Evolutionary conservation across 140 eudicot species (phyloP), one percentile per base, ranked within the genome.

Genomic region (Artemisia princeps): DNA sequence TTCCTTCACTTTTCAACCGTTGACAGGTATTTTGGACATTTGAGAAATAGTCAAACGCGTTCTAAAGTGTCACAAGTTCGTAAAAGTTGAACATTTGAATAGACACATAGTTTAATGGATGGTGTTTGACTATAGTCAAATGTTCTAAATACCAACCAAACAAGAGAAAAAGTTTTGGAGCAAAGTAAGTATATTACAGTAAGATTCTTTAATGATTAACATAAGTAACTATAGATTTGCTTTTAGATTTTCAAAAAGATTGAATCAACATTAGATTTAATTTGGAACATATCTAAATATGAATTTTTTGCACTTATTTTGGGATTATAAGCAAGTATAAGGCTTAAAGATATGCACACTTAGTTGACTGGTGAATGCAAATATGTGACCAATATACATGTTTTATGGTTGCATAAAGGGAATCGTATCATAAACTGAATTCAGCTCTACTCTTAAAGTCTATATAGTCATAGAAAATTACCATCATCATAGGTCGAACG

Each of bases 401-500:
- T 20, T 2, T 1, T 17, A 12, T 19, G 16, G 12, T 2, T 56
- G 62, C 26, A 23, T 54, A 55, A 0, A 55, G 14, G 60, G 10
- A 55, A 19, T 55, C 12, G 6, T 15, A 24, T 57, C 10, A 58
- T 58, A 58, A 58, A 23, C 62, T 56, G 62, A 22, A 12, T 56
- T 56, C 62, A 22, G 62, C 62, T 17, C 23, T 3, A 56, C 62
- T 22, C 13, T 3, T 56, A 16, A 22, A 56, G 62, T 56, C 4
- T 56, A 23, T 56, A 22, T 0, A 56, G 23, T 56, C 37, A 23
- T 14, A 60, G 44, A 20, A 40, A 7, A 24, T 72, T 85, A 87
- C 95, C 94, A 59, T 77, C 56, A 30, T 57, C 72, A 52, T 87
- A 87, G 45, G 74, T 69, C 0, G 95, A n/a, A 40, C 71, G 78